A percentile compares a stretch with the other conserved stretches of the same genome.
These are phyloP conservation scores for Exophiala viscosa DNA, from an alignment of 2,329 filamentous ascomycete species.

Conservation along the genomic window DNA sequence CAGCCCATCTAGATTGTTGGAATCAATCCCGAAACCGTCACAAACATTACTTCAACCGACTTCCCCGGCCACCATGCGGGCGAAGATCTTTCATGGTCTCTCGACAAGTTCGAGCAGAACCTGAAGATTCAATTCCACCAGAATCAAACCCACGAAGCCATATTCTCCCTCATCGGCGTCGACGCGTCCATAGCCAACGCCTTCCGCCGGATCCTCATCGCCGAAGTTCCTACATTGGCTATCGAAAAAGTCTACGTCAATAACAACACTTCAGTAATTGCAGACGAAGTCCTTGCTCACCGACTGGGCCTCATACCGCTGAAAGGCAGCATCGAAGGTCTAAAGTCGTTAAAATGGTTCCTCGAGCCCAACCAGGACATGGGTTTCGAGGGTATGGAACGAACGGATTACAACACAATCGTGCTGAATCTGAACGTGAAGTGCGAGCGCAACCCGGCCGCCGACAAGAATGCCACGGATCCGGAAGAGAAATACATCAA, in stretches of 20 bases:
- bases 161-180: constrained; percentile 86
- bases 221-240: constrained; percentile 89
- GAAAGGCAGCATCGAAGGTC: constrained; percentile 69
- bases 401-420: constrained; percentile 80
- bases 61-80: constrained; percentile 88
- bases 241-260: constrained; percentile 90
- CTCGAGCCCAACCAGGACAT: constrained; percentile 62
- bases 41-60: constrained; percentile 82
- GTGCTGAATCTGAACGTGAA: constrained; percentile 71
- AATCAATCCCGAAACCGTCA: constrained; percentile 86
- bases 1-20: constrained; percentile 51
- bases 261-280: constrained; percentile 97
- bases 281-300: constrained; percentile 92
- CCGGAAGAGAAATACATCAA: constrained; percentile 81
- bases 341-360: constrained; percentile 80
- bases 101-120: constrained; percentile 65
- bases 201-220: constrained; percentile 91
- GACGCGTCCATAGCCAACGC: constrained; percentile 95
- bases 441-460: constrained; percentile 75
- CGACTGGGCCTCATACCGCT: constrained; percentile 88
- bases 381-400: constrained; percentile 41
- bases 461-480: constrained; percentile 69
- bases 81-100: constrained; percentile 78
- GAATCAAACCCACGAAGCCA: constrained; percentile 70
- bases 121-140: constrained; percentile 79